A percentile compares a stretch with the other conserved stretches of the same genome.
Conservation (phyloP, 2,329 filamentous ascomycete species). For the Xylariaceae sp. region DNA sequence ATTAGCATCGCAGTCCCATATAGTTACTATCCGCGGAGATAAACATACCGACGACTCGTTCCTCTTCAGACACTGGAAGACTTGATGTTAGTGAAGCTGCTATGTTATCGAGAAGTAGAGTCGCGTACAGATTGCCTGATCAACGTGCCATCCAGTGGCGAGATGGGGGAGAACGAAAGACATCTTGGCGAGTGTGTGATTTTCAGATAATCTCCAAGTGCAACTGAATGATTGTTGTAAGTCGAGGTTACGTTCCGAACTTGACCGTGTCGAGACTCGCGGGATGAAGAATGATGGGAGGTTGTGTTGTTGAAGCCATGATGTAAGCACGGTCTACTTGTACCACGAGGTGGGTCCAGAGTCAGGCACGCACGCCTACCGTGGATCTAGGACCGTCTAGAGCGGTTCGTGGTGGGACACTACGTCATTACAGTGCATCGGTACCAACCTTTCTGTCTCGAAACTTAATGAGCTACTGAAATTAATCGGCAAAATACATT, state of each 20-base stretch:
- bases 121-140: conserved; percentile 70
- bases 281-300: neutral
- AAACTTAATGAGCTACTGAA: too few species aligned
- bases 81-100: conserved; percentile 5
- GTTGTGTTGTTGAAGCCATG: neutral
- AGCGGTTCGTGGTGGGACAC: neutral
- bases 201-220: neutral
- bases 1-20: neutral
- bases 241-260: neutral
- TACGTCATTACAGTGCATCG: neutral
- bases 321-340: neutral
- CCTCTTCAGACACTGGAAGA: conserved; percentile 61
- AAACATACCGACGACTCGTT: conserved; percentile 62
- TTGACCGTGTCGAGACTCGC: neutral
- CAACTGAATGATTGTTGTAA: neutral
- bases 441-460: neutral
- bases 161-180: conserved; percentile 92
- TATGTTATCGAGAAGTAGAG: neutral
- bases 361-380: too few species aligned
- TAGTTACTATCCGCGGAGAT: neutral
- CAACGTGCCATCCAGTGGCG: conserved; percentile 92
- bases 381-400: neutral
- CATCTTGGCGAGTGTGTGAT: conserved; percentile 35
- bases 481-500: too few species aligned
- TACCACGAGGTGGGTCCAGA: neutral